These are phyloP conservation scores for Aspergillus alliaceus DNA, from an alignment of 2,329 filamentous ascomycete species.

Conservation along the genomic window DNA sequence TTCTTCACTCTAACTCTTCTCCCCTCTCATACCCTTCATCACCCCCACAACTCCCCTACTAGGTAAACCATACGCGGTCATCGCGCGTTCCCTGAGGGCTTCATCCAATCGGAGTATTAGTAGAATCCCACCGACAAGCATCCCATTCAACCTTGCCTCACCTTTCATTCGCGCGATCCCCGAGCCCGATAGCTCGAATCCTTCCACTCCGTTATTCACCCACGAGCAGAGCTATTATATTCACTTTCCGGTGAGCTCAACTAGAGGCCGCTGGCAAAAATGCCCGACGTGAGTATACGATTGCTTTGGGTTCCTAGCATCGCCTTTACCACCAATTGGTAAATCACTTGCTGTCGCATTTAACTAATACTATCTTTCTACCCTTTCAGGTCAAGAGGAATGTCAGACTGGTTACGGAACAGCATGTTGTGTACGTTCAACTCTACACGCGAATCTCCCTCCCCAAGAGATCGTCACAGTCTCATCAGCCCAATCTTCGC, in stretches of 20 bases:
- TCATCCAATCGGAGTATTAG: background rate
- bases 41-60: background rate
- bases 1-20: background rate
- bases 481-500: background rate
- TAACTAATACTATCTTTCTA: conserved; percentile 18
- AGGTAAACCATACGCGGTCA: background rate
- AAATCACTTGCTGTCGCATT: conserved; percentile 15
- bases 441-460: background rate
- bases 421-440: conserved; percentile 75
- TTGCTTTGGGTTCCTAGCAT: background rate
- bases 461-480: background rate
- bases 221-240: background rate
- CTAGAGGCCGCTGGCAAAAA: conserved; percentile 18
- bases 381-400: conserved; percentile 69
- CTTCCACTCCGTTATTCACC: background rate
- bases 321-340: conserved; percentile 7
- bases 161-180: conserved; percentile 1
- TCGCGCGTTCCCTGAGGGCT: background rate
- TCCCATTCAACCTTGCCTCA: background rate
- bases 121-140: background rate
- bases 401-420: conserved; percentile 90
- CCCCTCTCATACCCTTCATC: background rate
- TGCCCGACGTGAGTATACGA: conserved; percentile 35
- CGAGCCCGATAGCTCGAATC: background rate
- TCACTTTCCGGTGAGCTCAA: conserved; percentile 4